Evolutionary conservation across 2,329 filamentous ascomycete species (phyloP), one percentile per base, ranked within the genome.

Genomic region (Cordyceps pruinosa): DNA sequence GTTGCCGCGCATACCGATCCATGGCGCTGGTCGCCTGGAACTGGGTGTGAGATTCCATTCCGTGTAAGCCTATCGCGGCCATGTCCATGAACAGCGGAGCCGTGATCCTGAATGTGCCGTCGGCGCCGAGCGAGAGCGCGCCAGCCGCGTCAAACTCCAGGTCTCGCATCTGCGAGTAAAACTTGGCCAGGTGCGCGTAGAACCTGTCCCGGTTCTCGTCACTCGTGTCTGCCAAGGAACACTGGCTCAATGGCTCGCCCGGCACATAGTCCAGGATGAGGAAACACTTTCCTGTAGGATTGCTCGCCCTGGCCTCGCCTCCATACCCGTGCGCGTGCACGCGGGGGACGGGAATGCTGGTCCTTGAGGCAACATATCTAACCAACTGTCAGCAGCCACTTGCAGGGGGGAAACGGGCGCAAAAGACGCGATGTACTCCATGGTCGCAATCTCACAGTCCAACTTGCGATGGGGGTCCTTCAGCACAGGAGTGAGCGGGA

Each of bases 381-480:
- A 41, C 12, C 12, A 26, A 6, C 9, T 2, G n/a, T 56, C 7
- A 48, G 42, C 25, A 17, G 1, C 10, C 6, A 13, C 17, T n/a
- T n/a, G n/a, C n/a, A n/a, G 9, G 3, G 15, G 17, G 37, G 7
- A 41, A 10, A 5, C 12, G 13, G 12, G 5, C 5, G 4, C 1
- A 25, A 30, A n/a, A 26, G 15, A 39, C 12, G 19, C 9, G 17
- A 35, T 30, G 23, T 32, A 56, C 54, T 56, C 45, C 54, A 56
- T 34, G n/a, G 54, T 56, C 9, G 54, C 25, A 56, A 56, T 45
- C 17, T 56, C 54, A 26, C 54, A 44, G 19, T 50, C 45, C 10
- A 56, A 21, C 26, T 50, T 56, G 13, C 37, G 45, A 28, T 23
- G 46, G 5, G 23, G 35, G 21, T 50, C 46, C 21, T n/a, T 37